phyloP scores from a whole-genome alignment of 257 asterid genomes.

The Anisodus acutangulus region DNA sequence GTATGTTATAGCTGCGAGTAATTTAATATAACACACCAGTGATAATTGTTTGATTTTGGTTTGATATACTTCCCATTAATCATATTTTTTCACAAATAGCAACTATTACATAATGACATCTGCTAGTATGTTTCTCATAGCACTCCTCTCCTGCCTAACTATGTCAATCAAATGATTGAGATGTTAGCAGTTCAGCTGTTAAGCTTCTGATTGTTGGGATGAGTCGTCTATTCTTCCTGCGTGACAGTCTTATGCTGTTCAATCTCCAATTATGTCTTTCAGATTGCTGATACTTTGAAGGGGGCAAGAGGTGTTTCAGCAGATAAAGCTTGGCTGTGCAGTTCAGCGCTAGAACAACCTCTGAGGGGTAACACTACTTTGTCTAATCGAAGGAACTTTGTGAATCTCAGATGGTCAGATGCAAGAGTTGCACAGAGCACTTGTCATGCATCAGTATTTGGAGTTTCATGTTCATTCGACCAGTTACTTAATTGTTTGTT shows the following conservation, averaged over 20 bases:
- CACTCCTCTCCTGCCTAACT: constrained; percentile 2
- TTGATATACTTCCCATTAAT: constrained; percentile 9
- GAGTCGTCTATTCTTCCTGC: neutral
- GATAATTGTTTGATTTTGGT: neutral
- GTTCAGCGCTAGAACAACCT: constrained; percentile 42
- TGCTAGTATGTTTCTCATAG: constrained; percentile 21
- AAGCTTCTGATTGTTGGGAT: constrained; percentile 12
- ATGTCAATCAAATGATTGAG: neutral
- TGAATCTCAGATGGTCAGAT: constrained; percentile 41
- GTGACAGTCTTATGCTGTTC: constrained; percentile 2
- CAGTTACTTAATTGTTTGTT: constrained; percentile 60
- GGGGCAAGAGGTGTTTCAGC: constrained; percentile 47
- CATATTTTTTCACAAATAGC: constrained; percentile 1
- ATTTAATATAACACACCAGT: neutral
- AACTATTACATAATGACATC: neutral
- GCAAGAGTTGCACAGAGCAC: constrained; percentile 40
- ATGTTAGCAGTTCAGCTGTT: constrained; percentile 16
- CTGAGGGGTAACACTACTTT: constrained; percentile 44
- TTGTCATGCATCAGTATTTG: constrained; percentile 43
- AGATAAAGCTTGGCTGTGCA: constrained; percentile 48
- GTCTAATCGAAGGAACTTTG: constrained; percentile 40
- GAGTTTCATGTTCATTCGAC: constrained; percentile 48
- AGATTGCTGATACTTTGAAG: constrained; percentile 64
- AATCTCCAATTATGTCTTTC: constrained; percentile 36
- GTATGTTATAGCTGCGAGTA: neutral